Evolutionary conservation across 495 filamentous ascomycete species (phyloP).

Genomic region (Astrothelium macrocarpum): DNA sequence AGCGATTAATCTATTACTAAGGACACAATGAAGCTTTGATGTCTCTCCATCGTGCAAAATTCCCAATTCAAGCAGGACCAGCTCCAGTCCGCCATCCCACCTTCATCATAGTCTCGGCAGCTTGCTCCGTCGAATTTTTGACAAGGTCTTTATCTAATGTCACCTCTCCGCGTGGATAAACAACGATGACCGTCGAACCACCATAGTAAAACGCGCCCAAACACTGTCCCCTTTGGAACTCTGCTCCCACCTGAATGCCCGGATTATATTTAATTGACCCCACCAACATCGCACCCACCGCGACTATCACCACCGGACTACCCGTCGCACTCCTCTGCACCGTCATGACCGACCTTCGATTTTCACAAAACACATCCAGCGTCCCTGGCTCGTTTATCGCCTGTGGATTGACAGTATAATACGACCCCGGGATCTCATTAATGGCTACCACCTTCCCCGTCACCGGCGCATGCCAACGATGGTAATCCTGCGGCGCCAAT

Average conservation of each 20-base stretch:
- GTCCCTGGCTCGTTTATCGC: slow-evolving; percentile 37
- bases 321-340: slow-evolving; percentile 28
- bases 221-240: slow-evolving; percentile 21
- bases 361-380: slow-evolving; percentile 39
- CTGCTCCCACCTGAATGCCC: slow-evolving; percentile 22
- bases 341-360: slow-evolving; percentile 34
- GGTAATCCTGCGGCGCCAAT: slow-evolving; percentile 24
- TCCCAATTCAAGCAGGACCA: slow-evolving; percentile 3
- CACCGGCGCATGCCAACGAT: slow-evolving; percentile 22
- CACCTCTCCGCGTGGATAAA: slow-evolving; percentile 19
- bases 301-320: slow-evolving; percentile 31
- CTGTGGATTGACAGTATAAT: slow-evolving; percentile 38
- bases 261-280: slow-evolving; percentile 35
- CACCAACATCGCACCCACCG: slow-evolving; percentile 38
- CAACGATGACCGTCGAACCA: slow-evolving; percentile 21
- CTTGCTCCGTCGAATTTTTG: slow-evolving; percentile 20
- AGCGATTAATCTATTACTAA: too few relatives aligned
- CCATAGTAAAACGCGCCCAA: slow-evolving; percentile 23
- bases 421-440: slow-evolving; percentile 21
- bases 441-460: slow-evolving; percentile 15
- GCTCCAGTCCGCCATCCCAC: slow-evolving; percentile 31
- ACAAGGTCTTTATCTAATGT: slow-evolving; percentile 21
- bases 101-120: slow-evolving; percentile 30
- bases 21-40: too few relatives aligned
- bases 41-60: too few relatives aligned